Base-by-base conservation (phyloP, 2,329 filamentous ascomycete genomes). In the Coniochaeta pulveracea region DNA sequence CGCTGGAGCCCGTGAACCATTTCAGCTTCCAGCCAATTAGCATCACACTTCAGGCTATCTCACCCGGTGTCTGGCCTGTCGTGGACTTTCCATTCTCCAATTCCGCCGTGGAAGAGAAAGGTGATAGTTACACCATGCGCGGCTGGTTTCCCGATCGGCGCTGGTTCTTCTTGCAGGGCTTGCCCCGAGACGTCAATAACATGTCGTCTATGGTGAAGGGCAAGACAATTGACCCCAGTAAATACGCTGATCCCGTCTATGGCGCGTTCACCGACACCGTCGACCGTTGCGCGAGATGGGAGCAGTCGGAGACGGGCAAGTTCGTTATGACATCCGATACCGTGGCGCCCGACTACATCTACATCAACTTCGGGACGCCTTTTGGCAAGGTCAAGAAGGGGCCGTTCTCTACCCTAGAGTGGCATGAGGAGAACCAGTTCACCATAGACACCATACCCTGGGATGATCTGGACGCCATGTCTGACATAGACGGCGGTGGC, bases 261-360 rank as follows among this genome's bases (percentile, higher is more conserved):
- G 47, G 43, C 10, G 39, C 38, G 12, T 60, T 61, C 33, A 40
- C 44, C 19, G 40, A 40, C 16, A 38, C 50, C 22, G 43, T 67
- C 24, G 52, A 58, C 19, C 55, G 54, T 7, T 66, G 63, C 32
- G 50, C 57, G 19, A 51, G 52, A 12, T 64, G 68, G 57, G 70
- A 75, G 42, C 47, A 60, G 33, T 61, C 61, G 4, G 37, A 41
- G 6, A 39, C 49, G 19, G 60, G 57, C 2, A 46, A 40, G 12
- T 49, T 48, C 10, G 32, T 57, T 10, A 46, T 63, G 33, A 42
- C 46, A 15, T 43, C 47, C 9, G 50, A 45, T n/a, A 50, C 45
- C 6, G 45, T 59, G 9, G 51, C 46, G 10, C 57, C 60, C 0
- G 47, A 55, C 3, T 53, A 57, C 31, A 47, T 52, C 12, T 66